Evolutionary conservation across 2,329 filamentous ascomycete species (phyloP).

Genomic region (Sphaerostilbella broomeana): DNA sequence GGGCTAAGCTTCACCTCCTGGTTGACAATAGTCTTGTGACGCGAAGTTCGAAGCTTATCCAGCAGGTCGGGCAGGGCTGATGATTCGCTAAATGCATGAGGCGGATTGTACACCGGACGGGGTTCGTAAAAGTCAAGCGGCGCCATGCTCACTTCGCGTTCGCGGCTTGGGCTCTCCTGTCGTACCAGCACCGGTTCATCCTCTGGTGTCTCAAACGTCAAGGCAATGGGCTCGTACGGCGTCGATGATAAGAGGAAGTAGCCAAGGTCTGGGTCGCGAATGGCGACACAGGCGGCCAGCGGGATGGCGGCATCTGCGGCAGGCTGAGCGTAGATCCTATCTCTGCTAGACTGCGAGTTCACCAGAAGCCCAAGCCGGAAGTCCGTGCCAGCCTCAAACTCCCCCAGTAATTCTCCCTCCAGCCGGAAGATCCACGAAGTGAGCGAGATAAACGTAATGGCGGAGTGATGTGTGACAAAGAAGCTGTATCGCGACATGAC

Average conservation of each 20-base stretch:
- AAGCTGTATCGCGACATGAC: slow-evolving; percentile 57
- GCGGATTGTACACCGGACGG: slow-evolving; percentile 60
- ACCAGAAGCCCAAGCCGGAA: slow-evolving; percentile 56
- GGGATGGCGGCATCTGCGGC: slow-evolving; percentile 40
- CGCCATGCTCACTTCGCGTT: slow-evolving; percentile 35
- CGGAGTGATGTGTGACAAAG: slow-evolving; percentile 54
- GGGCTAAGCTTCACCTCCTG: slow-evolving; percentile 65
- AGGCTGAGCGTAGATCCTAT: slow-evolving; percentile 51
- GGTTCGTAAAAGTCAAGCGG: slow-evolving; percentile 52
- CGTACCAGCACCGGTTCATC: slow-evolving; percentile 39
- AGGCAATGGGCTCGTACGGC: slow-evolving; percentile 48
- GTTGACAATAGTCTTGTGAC: slow-evolving; percentile 54
- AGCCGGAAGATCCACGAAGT: slow-evolving; percentile 58
- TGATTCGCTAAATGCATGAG: slow-evolving; percentile 51
- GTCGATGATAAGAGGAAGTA: slow-evolving; percentile 57
- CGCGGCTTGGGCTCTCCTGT: slow-evolving; percentile 37
- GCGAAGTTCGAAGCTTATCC: slow-evolving; percentile 50
- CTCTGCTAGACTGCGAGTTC: slow-evolving; percentile 51
- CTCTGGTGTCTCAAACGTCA: slow-evolving; percentile 56
- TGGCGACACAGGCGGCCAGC: slow-evolving; percentile 46
- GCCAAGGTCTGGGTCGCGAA: slow-evolving; percentile 56
- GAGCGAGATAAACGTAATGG: slow-evolving; percentile 54
- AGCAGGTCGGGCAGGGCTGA: slow-evolving; percentile 52
- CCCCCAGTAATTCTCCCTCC: slow-evolving; percentile 52
- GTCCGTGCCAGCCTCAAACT: slow-evolving; percentile 52